These are phyloP conservation scores for Candida wancherniae DNA, from an alignment of 805 yeast genomes.

Conservation along the genomic window DNA sequence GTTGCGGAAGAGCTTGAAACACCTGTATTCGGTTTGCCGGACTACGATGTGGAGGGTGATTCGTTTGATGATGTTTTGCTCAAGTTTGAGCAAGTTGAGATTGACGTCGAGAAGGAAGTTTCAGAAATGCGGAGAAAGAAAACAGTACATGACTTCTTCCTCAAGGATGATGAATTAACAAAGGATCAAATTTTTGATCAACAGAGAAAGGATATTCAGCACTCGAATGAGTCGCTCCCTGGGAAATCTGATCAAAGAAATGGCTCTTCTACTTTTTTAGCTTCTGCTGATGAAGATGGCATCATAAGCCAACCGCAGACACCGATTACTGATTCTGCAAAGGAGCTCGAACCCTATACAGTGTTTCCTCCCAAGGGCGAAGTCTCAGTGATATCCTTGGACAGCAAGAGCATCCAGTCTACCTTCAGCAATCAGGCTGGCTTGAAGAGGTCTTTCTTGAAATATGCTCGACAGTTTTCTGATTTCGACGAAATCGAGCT, in stretches of 20 bases:
- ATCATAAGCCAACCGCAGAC: conserved; percentile 1
- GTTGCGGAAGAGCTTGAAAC: conserved; percentile 6
- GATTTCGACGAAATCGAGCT: conserved; percentile 31
- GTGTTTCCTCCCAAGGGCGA: conserved; percentile 5
- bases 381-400: conserved; percentile 2
- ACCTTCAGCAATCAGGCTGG: conserved; percentile 4
- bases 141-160: conserved; percentile 22
- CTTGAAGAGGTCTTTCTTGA: conserved; percentile 19
- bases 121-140: conserved; percentile 6
- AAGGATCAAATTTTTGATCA: conserved; percentile 38
- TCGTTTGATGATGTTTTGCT: conserved; percentile 15
- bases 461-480: conserved; percentile 31
- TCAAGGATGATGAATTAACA: conserved; percentile 40
- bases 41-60: conserved; percentile 12
- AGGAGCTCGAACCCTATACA: too few relatives aligned
- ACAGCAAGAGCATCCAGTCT: conserved; percentile 4
- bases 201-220: conserved; percentile 25
- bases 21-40: conserved; percentile 12
- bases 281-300: conserved; percentile 1
- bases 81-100: conserved; percentile 16
- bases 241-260: conserved; percentile 3
- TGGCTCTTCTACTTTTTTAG: conserved; percentile 3
- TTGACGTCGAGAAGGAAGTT: conserved; percentile 14
- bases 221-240: conserved; percentile 15
- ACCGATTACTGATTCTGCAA: conserved; percentile 1